Evolutionary conservation across 176 grass and related monocot species (phyloP).

Genomic region (Eremochloa ophiuroides): DNA sequence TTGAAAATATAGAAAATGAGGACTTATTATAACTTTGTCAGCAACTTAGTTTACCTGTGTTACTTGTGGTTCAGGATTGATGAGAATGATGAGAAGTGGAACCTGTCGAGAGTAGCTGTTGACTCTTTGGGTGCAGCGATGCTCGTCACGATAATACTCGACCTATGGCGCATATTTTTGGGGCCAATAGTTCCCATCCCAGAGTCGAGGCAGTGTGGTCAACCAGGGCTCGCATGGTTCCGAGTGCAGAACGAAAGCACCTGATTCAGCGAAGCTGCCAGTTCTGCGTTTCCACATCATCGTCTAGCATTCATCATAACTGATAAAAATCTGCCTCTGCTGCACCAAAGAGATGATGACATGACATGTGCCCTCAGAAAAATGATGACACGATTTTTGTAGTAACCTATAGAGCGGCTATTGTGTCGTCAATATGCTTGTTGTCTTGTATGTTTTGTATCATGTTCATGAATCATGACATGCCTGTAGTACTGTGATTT

Average conservation of each 20-base stretch:
- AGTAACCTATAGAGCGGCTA: background rate
- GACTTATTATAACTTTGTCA: background rate
- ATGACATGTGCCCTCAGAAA: background rate
- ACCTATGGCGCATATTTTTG: slow-evolving; percentile 89
- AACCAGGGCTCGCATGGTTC: slow-evolving; percentile 86
- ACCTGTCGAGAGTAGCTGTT: slow-evolving; percentile 72
- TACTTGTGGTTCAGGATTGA: slow-evolving; percentile 48
- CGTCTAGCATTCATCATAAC: background rate
- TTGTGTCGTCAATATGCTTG: no score
- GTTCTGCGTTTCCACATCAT: background rate
- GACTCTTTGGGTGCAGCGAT: slow-evolving; percentile 85
- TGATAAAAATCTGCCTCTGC: background rate
- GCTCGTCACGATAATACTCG: slow-evolving; percentile 89
- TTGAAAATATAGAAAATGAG: background rate
- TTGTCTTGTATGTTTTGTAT: background rate
- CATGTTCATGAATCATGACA: background rate
- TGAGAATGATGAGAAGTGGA: slow-evolving; percentile 61
- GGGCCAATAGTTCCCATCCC: slow-evolving; percentile 61
- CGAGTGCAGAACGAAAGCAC: slow-evolving; percentile 43
- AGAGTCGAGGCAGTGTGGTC: slow-evolving; percentile 43
- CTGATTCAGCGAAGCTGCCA: background rate
- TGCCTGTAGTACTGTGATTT: background rate
- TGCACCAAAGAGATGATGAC: background rate
- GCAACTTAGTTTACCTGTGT: background rate
- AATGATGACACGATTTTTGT: background rate